Base-by-base conservation (phyloP, 2,329 filamentous ascomycete species). In the Gaeumannomyces sp. region DNA sequence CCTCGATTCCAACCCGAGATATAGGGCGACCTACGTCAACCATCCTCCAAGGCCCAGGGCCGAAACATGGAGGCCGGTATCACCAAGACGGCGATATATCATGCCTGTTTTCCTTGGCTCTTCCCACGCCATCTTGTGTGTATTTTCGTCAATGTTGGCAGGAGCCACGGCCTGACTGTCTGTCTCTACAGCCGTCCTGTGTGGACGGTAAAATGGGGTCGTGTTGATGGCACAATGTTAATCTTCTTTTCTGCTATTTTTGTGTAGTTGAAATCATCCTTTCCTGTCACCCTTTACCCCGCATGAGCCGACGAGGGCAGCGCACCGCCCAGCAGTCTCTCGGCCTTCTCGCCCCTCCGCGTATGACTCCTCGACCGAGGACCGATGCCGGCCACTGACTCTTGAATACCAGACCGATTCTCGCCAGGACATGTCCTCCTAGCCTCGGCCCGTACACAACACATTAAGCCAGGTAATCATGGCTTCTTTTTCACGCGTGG, bases 31-130 rank as follows among this genome's bases (percentile, higher is more conserved):
- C 28, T 29, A 61, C 60, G 60, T 61, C 35, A 61, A 50, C 60
- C 85, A 86, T 60, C 84, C 81, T 50, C 85, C 89, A 0, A 91
- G 78, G 1, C 85, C 84, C 60, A 91, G 86, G 13, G 83, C 85
- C 14, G 87, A 90, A 57, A 90, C 86, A 71, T 90, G 85, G 5
- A 90, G 79, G 19, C 88, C 88, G 6, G 85, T 87, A 63, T 74
- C 73, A 63, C 77, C 77, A 8, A 79, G 64, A 27, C 76, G 76
- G 70, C 77, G 77, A 71, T 79, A 79, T 68, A 73, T 65, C 77
- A 79, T 80, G 65, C 78, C 78, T 16, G 78, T 79, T 65, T 79
- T 74, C 64, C 78, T 73, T 64, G 78, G 78, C 73, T 80, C 78
- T 69, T 74, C 68, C 73, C 74, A 79, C 56, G 78, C 76, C 78